Base-by-base conservation (phyloP, 2,329 filamentous ascomycete genomes). In the Akanthomyces uredinophilus region DNA sequence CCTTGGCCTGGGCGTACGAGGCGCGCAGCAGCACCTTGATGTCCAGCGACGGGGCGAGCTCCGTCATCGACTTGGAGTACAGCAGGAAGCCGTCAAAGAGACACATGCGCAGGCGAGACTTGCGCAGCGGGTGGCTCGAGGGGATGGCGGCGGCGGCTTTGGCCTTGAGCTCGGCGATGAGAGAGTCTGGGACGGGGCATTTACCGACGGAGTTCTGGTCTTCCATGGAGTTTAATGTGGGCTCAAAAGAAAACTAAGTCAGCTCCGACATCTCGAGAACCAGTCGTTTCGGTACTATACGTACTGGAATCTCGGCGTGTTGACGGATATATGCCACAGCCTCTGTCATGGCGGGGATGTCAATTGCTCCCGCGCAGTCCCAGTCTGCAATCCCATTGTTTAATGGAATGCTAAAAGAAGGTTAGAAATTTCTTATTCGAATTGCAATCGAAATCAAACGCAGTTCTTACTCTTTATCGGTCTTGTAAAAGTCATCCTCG, bases 401-500 rank as follows among this genome's bases (percentile, higher is more conserved):
- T 20, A 72, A 75, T 5, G 85, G 85, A 2, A 87, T 74, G 4
- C 47, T 58, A 4, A 8, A n/a, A n/a, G n/a, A n/a, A n/a, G n/a
- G 43, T 50, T 22, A 39, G 47, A 14, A 11, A 75, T 32, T 32
- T 5, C 20, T 7, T n/a, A 37, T 4, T 39, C 44, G 22, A 16
- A 13, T 29, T 24, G 16, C 14, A 22, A 29, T 14, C 7, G 7
- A 35, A 35, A 35, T 14, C 4, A 18, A 2, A 51, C 5, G 5
- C 16, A 11, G 24, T 16, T 29, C 82, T 70, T 70, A 91, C 83
- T 92, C 83, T 35, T 83, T 77, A 72, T 98, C 94, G 1, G 90
- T 81, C 66, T 86, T 87, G 78, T 96, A 99, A 73, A 98, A 99
- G 75, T 99, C 95, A 78, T 99, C 95, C 73, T 96, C 87, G 73